Conservation (phyloP, 768 basidiomycete species). For the Lentinula lateritia region DNA sequence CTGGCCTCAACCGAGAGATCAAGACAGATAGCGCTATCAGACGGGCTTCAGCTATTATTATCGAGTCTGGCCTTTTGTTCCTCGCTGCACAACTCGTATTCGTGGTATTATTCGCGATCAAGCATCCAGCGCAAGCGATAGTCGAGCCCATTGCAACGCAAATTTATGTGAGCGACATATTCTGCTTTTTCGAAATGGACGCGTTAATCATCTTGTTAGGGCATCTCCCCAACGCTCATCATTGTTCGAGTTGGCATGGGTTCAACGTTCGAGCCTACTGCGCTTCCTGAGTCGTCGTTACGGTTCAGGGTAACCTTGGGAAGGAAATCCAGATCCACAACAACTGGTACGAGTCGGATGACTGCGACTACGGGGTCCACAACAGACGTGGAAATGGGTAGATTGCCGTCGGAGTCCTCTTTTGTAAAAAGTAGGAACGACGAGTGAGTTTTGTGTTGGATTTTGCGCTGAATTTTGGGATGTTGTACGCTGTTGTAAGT, state of each 20-base stretch:
- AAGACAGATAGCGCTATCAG: slow-evolving; percentile 11
- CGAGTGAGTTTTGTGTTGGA: no score
- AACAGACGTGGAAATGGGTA: neutral
- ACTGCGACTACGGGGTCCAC: neutral
- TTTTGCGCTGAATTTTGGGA: no score
- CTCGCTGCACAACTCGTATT: slow-evolving; percentile 34
- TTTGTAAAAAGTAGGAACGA: no score
- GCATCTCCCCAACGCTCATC: neutral
- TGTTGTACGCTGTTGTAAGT: no score
- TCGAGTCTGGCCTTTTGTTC: slow-evolving; percentile 36
- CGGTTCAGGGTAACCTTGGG: neutral
- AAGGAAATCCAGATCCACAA: neutral
- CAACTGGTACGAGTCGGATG: neutral
- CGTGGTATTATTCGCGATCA: slow-evolving; percentile 29
- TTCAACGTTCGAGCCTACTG: neutral
- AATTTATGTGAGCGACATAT: slow-evolving; percentile 25
- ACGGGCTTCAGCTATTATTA: slow-evolving; percentile 26
- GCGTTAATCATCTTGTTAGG: neutral
- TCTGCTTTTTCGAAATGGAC: neutral
- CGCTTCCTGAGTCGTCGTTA: neutral
- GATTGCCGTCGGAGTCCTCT: no score
- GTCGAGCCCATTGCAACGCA: slow-evolving; percentile 31
- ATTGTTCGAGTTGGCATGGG: neutral
- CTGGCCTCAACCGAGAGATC: slow-evolving; percentile 10
- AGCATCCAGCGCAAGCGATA: slow-evolving; percentile 28